Percentiles rank a stretch among this genome's conserved stretches.
Evolutionary conservation across 495 filamentous ascomycete genomes (phyloP).

Genomic region (Aspergillus funiculosus): DNA sequence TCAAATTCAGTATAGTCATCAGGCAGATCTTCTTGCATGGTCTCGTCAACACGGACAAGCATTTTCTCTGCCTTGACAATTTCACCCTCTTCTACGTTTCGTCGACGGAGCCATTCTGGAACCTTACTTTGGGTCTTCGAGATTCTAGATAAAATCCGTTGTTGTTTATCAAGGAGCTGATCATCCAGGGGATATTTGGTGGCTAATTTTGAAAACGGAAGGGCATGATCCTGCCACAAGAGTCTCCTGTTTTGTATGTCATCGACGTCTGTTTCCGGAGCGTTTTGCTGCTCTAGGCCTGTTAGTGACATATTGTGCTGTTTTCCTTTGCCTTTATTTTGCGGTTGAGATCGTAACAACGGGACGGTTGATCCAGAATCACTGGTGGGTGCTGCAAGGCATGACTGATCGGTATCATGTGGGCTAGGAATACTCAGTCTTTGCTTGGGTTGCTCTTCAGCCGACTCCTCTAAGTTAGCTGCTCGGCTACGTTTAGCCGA

Average conservation of each 20-base stretch:
- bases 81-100: conserved; percentile 51
- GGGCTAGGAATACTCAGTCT: conserved; percentile 18
- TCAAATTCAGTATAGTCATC: conserved; percentile 64
- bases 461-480: neutral
- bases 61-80: conserved; percentile 71
- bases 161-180: conserved; percentile 37
- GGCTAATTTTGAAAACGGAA: conserved; percentile 25
- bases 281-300: conserved; percentile 31
- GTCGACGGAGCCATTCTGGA: conserved; percentile 35
- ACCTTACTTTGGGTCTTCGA: conserved; percentile 36
- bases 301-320: conserved; percentile 19
- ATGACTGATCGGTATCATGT: conserved; percentile 20
- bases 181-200: conserved; percentile 45
- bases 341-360: conserved; percentile 23
- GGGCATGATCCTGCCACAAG: conserved; percentile 6
- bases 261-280: conserved; percentile 16
- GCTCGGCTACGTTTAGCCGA: neutral
- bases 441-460: conserved; percentile 10
- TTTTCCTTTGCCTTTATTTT: conserved; percentile 24
- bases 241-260: neutral
- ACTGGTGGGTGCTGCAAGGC: conserved; percentile 25
- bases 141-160: conserved; percentile 30
- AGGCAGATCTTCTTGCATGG: conserved; percentile 48
- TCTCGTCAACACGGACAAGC: conserved; percentile 61
- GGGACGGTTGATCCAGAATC: conserved; percentile 37